These are phyloP conservation scores for Scenedesmus sp. DNA, from an alignment of 163 green algal genomes.

Conservation along the genomic window DNA sequence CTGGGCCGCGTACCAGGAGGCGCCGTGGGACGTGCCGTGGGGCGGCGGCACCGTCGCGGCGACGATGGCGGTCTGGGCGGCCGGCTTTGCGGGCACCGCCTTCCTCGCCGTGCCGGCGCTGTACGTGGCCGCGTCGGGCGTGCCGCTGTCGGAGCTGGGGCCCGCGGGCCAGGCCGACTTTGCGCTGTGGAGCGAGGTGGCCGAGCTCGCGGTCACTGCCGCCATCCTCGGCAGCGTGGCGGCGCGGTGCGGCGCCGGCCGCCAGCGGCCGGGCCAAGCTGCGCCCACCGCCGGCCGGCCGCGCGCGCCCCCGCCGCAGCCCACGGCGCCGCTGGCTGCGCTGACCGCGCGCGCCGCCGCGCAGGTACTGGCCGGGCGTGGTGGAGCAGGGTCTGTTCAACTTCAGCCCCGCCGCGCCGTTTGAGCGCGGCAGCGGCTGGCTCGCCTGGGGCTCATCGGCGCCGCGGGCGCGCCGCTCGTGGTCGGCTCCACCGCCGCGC, in stretches of 20 bases:
- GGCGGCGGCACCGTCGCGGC: constrained; percentile 28
- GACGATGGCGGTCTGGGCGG: constrained; percentile 58
- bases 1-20: constrained; percentile 21
- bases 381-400: constrained; percentile 15
- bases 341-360: neutral
- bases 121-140: constrained; percentile 17
- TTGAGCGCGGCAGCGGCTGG: constrained; percentile 76
- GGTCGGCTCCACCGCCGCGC: constrained; percentile 58
- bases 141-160: constrained; percentile 12
- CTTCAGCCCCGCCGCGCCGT: constrained; percentile 54
- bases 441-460: constrained; percentile 79
- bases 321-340: neutral
- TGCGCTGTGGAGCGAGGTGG: constrained; percentile 50
- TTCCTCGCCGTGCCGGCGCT: constrained; percentile 55
- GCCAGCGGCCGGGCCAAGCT: neutral
- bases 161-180: constrained; percentile 53
- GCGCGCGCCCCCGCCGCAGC: too few species aligned
- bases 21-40: constrained; percentile 61
- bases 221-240: constrained; percentile 47
- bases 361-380: neutral
- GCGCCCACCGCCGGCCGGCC: constrained; percentile 28
- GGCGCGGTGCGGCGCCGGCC: constrained; percentile 21
- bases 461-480: constrained; percentile 67
- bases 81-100: constrained; percentile 52
- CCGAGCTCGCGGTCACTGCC: constrained; percentile 49